Evolutionary conservation across 768 basidiomycete genomes (phyloP).

Genomic region (Leccinum longicurvipes): DNA sequence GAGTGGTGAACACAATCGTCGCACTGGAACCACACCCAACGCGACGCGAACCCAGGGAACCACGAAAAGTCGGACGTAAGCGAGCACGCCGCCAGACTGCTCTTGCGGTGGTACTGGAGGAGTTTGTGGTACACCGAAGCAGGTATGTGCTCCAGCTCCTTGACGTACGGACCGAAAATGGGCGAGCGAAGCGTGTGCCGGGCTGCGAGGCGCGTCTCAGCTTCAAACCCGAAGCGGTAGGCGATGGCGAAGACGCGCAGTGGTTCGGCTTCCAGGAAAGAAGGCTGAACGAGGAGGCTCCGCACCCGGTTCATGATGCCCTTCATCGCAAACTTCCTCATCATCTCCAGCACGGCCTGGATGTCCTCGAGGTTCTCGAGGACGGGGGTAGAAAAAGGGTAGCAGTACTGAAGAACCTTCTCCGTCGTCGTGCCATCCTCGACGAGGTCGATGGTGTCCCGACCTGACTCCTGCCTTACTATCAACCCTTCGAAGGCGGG

Average conservation of each 20-base stretch:
- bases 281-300: constrained; percentile 23
- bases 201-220: constrained; percentile 35
- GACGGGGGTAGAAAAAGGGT: constrained; percentile 34
- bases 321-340: constrained; percentile 40
- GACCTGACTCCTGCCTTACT: constrained; percentile 21
- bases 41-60: constrained; percentile 35
- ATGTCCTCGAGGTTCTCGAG: constrained; percentile 35
- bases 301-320: constrained; percentile 30
- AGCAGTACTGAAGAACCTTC: constrained; percentile 34
- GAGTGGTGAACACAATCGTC: constrained; percentile 35
- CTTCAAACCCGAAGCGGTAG: constrained; percentile 33
- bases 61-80: constrained; percentile 36
- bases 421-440: constrained; percentile 34
- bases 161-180: constrained; percentile 32
- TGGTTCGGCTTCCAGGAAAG: constrained; percentile 29
- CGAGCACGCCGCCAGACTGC: constrained; percentile 28
- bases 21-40: constrained; percentile 39
- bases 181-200: constrained; percentile 34
- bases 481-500: constrained; percentile 26
- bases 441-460: constrained; percentile 28
- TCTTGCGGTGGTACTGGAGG: constrained; percentile 35
- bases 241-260: constrained; percentile 40
- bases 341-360: constrained; percentile 33
- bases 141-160: constrained; percentile 38
- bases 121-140: constrained; percentile 36